Base-by-base conservation (phyloP, 257 asterid genomes). In the Eucommia ulmoides region DNA sequence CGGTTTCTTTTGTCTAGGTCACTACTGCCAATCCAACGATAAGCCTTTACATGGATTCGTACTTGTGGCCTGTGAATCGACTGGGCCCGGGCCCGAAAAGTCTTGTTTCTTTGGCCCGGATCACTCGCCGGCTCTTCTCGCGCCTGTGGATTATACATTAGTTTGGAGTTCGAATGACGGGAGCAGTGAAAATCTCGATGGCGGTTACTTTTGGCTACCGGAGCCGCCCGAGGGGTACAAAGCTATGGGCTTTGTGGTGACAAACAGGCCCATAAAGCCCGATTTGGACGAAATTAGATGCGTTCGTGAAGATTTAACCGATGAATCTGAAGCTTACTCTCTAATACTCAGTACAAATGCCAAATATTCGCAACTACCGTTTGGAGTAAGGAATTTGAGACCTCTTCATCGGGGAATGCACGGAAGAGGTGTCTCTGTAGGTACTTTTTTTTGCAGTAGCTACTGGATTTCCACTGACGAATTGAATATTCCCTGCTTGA, bases 131-230 rank as follows among this genome's bases (percentile, higher is more conserved):
- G 71, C 93, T 24, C 93, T 85, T 20, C 49, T 22, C 22, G 53
- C 61, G 62, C 97, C 97, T 17, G 53, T 71, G 51, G 92, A 81
- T 61, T 88, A 79, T 69, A 64, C 76, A 18, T 68, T 88, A 55
- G 64, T 81, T 29, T 88, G 97, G 95, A 60, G 84, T 53, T 77
- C 92, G 5, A 61, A 74, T 55, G 85, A 71, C 35, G 76, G 67
- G 14, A 66, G 41, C 45, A 79, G 73, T 45, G 91, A 73, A 19
- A 61, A 58, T 29, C 73, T 75, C 35, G 76, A 67, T 46, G 67
- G 61, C 46, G 81, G 92, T 58, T 77, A 64, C 64, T 66, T 88
- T 57, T 88, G 97, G 95, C 65, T 73, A 38, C 95, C 92, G 51
- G 83, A 81, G 52, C 73, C 95, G 10, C 81, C 79, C 0, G 78